Conservation (phyloP, 2,329 filamentous ascomycete genomes). For the Alternaria gansuensis region DNA sequence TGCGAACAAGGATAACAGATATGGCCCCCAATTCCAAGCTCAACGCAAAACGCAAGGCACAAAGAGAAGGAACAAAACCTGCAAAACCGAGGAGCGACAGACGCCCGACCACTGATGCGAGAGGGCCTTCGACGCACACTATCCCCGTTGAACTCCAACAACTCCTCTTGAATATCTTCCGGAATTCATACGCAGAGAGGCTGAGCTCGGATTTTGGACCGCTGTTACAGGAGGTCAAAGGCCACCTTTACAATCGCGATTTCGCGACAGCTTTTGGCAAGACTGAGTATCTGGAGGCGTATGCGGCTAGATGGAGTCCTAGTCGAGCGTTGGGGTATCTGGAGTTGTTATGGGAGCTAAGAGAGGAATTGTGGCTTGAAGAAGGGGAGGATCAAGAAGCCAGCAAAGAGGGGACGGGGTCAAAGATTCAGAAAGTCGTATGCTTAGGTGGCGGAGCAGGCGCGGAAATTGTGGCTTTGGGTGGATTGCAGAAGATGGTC, state of each 20-base stretch:
- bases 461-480: conserved; percentile 72
- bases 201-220: conserved; percentile 59
- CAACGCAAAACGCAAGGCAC: conserved; percentile 28
- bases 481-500: conserved; percentile 60
- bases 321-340: conserved; percentile 83
- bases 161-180: conserved; percentile 76
- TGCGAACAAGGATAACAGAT: background rate
- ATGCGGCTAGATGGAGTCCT: conserved; percentile 91
- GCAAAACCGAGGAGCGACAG: conserved; percentile 11
- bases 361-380: conserved; percentile 27
- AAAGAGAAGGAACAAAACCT: conserved; percentile 23
- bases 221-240: conserved; percentile 82
- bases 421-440: conserved; percentile 54
- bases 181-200: conserved; percentile 64
- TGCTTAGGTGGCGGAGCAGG: conserved; percentile 73
- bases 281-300: conserved; percentile 76
- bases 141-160: conserved; percentile 69
- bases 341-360: conserved; percentile 60
- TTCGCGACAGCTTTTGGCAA: conserved; percentile 81
- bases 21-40: conserved; percentile 28
- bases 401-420: background rate
- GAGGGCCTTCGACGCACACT: conserved; percentile 17
- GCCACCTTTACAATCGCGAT: conserved; percentile 84
- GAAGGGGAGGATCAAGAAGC: background rate
- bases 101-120: conserved; percentile 11